Evolutionary conservation across 768 basidiomycete species (phyloP), one percentile per base, ranked within the genome.

Genomic region (Termitomyces sp.): DNA sequence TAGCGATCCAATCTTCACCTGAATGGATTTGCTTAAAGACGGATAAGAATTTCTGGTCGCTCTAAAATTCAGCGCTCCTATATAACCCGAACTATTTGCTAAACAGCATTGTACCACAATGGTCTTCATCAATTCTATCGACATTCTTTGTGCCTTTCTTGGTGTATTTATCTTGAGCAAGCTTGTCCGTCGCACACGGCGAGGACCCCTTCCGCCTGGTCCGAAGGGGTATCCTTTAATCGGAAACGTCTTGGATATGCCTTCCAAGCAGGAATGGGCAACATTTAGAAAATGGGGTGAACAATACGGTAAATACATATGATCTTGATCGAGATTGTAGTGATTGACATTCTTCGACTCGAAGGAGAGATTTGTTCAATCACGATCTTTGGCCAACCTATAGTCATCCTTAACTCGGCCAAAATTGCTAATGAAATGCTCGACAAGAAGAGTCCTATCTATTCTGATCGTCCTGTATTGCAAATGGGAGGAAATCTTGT

Each of bases 401-500:
- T 87, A 36, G 67, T 87, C 40, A 69, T 87, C 46, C 61, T 87
- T 30, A 85, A 84, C 64, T 80, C 77, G 12, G 73, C 73, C 22
- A 74, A 76, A 64, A 63, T 73, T 20, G 82, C 83, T 18, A 68
- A 72, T 57, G 83, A 86, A 53, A 76, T 88, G 72, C 73, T 87
- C 50, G 84, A 88, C 67, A 85, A 85, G 70, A 85, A 85, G 63
- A 84, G 83, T 59, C 74, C 81, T 28, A 77, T 81, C 44, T 87
- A 87, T 66, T 87, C 86, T 20, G 86, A 87, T 62, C 81, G 86
- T n/a, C 86, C 86, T 49, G 70, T 69, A 48, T 67, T 79, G 14
- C 75, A 77, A 57, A 79, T 81, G 81, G 81, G 75, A 35, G 82
- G 80, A 32, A 80, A 82, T 62, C 73, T 83, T 22, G 75, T 80